Evolutionary conservation across 1,284 basidiomycete species (phyloP).

Genomic region (Ustilago loliicola): DNA sequence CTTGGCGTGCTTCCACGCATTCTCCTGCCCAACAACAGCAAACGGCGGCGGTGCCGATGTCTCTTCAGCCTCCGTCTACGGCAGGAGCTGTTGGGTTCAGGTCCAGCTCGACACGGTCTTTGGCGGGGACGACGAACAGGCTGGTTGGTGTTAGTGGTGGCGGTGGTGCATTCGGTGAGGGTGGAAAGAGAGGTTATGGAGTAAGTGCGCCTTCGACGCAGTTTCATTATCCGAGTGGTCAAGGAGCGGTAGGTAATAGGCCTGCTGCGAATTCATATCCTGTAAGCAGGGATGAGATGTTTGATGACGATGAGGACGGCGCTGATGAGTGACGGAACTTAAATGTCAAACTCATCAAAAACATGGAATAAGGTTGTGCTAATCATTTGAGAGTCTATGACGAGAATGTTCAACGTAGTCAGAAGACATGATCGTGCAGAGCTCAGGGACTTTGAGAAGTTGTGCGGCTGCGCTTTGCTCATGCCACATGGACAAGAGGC

Average conservation of each 20-base stretch:
- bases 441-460: too few species aligned
- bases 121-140: slow-evolving; percentile 17
- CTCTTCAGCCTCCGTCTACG: slow-evolving; percentile 4
- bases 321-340: neutral
- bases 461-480: too few species aligned
- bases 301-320: slow-evolving; percentile 21
- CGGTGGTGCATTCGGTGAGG: slow-evolving; percentile 6
- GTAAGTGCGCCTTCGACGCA: slow-evolving; percentile 37
- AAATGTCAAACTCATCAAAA: neutral
- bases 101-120: slow-evolving; percentile 27
- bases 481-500: too few species aligned
- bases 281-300: slow-evolving; percentile 30
- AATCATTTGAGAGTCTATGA: too few species aligned
- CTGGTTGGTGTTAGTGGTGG: slow-evolving; percentile 20
- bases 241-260: neutral
- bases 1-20: slow-evolving; percentile 33
- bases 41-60: slow-evolving; percentile 1
- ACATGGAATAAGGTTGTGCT: neutral
- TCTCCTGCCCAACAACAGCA: neutral
- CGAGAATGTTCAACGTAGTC: too few species aligned
- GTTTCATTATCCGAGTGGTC: slow-evolving; percentile 38
- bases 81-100: slow-evolving; percentile 21
- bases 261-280: slow-evolving; percentile 25
- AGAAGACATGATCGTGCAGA: too few species aligned
- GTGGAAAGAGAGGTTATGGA: slow-evolving; percentile 33